Evolutionary conservation across 2,329 filamentous ascomycete genomes (phyloP), one percentile per base, ranked within the genome.

Genomic region (Fusarium nurragi): DNA sequence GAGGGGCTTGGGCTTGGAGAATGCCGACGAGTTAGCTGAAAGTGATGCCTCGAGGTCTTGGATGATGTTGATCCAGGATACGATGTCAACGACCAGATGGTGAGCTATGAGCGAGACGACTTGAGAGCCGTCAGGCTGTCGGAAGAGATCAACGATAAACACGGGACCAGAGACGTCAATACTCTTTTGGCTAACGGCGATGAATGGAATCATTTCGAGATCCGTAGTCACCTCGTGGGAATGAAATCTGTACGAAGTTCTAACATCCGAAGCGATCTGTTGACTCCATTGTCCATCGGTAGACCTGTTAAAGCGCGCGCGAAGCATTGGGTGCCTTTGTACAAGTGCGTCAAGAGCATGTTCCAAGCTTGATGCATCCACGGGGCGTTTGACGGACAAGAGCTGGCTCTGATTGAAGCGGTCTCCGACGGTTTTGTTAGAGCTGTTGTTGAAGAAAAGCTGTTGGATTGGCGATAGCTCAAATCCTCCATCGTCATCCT

Each of bases 321-420:
- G 70, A 18, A 79, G 73, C 76, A 79, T 79, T 2, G 71, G 52
- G 43, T 79, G 77, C 2, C 73, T 69, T 5, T 58, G 45, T 2
- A 78, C 72, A 7, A 79, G 44, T 0, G 46, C 25, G 3, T 69
- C 12, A 2, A 77, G 32, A 1, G 75, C 75, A 1, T 59, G 13
- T 6, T 55, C 19, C 6, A 78, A 36, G 0, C 32, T 57, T 0
- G 25, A 18, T 4, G 14, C 13, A 1, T 67, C 45, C 0, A 78
- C 19, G 1, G 13, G 7, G 5, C 28, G 14, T 1, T 19, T 69
- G 9, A 82, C 43, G 1, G 72, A 72, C 6, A 83, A 64, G 1
- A 77, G 73, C 38, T 80, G 80, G 11, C 77, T 81, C 56, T 83
- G 81, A 52, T 82, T 82, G 71, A 80, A 81, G 22, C 77, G 77